Conservation (phyloP, 2,329 filamentous ascomycete species). For the Diaporthe humulicola region DNA sequence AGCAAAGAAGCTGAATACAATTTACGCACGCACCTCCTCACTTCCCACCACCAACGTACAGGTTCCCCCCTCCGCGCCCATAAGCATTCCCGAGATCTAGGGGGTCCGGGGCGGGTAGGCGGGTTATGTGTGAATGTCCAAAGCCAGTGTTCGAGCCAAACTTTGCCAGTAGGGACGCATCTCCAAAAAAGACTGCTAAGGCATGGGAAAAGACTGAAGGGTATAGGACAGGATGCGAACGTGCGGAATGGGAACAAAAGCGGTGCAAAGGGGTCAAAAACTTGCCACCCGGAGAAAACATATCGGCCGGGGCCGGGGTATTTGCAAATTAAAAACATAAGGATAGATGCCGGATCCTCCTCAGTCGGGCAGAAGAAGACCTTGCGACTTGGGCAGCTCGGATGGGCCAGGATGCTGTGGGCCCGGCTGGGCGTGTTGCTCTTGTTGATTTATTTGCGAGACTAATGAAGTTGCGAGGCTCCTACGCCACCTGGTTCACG, state of each 20-base stretch:
- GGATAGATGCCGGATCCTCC: conserved; percentile 26
- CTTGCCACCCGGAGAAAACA: conserved; percentile 2
- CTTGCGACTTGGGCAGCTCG: conserved; percentile 15
- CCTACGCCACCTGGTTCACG: conserved; percentile 37
- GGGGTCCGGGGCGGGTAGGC: neutral
- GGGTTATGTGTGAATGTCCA: neutral
- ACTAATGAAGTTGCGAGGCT: conserved; percentile 9
- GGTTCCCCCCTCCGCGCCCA: neutral
- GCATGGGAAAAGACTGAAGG: conserved; percentile 30
- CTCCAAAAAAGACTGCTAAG: conserved; percentile 14
- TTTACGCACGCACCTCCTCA: conserved; percentile 1
- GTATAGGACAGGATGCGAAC: conserved; percentile 15
- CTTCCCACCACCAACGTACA: neutral
- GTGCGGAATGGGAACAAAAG: neutral
- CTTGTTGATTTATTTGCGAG: conserved; percentile 31
- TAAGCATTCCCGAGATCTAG: neutral
- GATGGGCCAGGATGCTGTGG: conserved; percentile 5
- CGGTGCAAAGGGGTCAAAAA: conserved; percentile 1
- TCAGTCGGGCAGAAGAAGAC: conserved; percentile 29
- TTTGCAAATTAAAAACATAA: conserved; percentile 36
- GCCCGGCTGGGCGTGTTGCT: conserved; percentile 3
- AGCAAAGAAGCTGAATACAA: conserved; percentile 20
- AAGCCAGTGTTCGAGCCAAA: conserved; percentile 15
- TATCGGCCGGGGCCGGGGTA: conserved; percentile 27
- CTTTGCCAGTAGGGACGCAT: neutral